Evolutionary conservation across 1,284 basidiomycete species (phyloP).

Genomic region (Leccinum subrobustum): DNA sequence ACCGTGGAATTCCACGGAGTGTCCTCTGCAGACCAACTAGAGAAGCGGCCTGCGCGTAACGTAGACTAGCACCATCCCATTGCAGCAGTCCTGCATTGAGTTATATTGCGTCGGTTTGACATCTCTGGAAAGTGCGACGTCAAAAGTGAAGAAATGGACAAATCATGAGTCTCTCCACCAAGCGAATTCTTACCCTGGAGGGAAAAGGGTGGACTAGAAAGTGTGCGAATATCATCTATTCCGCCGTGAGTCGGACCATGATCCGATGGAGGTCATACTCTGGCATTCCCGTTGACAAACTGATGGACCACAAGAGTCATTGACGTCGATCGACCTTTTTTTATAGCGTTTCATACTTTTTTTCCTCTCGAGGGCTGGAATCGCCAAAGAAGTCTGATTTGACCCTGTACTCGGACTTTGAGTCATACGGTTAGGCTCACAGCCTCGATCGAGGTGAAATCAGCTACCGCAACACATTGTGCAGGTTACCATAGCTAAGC

Average conservation of each 20-base stretch:
- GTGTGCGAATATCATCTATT: slow-evolving; percentile 5
- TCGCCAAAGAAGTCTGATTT: slow-evolving; percentile 10
- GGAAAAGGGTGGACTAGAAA: neutral
- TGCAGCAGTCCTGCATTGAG: neutral
- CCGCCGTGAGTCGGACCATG: slow-evolving; percentile 9
- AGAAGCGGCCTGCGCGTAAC: no score
- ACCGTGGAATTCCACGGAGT: slow-evolving; percentile 21
- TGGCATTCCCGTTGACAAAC: slow-evolving; percentile 16
- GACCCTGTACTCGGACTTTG: slow-evolving; percentile 11
- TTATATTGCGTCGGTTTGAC: neutral
- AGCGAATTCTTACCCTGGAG: neutral
- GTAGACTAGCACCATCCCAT: no score
- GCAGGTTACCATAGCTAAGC: slow-evolving; percentile 8
- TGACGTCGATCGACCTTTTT: slow-evolving; percentile 8
- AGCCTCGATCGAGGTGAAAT: slow-evolving; percentile 11
- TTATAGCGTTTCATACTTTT: slow-evolving; percentile 1
- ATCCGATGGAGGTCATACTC: slow-evolving; percentile 10
- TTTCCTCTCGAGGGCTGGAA: slow-evolving; percentile 8
- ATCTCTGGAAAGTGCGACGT: neutral
- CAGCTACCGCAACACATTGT: slow-evolving; percentile 1
- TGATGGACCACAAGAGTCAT: slow-evolving; percentile 1
- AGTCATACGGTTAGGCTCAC: slow-evolving; percentile 4
- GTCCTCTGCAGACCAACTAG: no score
- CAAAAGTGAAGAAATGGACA: slow-evolving; percentile 2
- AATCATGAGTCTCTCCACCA: neutral